A percentile compares a stretch with the other conserved stretches of the same genome.
Conservation (phyloP, 768 basidiomycete genomes). For the Macrocybe gigantea region DNA sequence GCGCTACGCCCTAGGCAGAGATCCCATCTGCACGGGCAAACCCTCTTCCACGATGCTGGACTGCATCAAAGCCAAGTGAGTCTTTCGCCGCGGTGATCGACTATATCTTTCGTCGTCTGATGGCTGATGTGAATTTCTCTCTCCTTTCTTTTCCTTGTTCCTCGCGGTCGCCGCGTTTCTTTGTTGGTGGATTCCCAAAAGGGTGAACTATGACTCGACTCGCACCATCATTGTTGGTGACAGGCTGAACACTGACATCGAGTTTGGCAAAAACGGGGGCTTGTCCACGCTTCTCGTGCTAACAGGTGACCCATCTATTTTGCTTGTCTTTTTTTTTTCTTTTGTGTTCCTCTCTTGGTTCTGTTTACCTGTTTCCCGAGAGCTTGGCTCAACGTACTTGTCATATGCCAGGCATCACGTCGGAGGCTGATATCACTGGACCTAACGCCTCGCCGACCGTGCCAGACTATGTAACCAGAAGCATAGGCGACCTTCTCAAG, state of each 20-base stretch:
- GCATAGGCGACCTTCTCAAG: slow-evolving; percentile 74
- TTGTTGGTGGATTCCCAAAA: slow-evolving; percentile 24
- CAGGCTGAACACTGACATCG: slow-evolving; percentile 91
- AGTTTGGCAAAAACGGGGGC: slow-evolving; percentile 86
- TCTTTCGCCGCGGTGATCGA: slow-evolving; percentile 4
- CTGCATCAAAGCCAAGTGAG: slow-evolving; percentile 70
- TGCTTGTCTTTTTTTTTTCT: neutral
- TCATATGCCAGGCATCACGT: slow-evolving; percentile 60
- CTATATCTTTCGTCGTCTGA: neutral
- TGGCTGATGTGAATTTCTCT: neutral
- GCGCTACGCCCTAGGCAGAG: slow-evolving; percentile 59
- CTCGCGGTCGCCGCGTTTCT: no score
- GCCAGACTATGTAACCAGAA: slow-evolving; percentile 76
- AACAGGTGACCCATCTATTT: slow-evolving; percentile 52
- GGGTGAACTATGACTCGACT: slow-evolving; percentile 80
- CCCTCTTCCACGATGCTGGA: slow-evolving; percentile 91
- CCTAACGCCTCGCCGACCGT: slow-evolving; percentile 64
- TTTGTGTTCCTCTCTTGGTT: neutral
- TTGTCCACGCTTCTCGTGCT: slow-evolving; percentile 86
- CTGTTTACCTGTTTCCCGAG: neutral
- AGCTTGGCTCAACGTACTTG: neutral
- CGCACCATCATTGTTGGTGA: slow-evolving; percentile 96
- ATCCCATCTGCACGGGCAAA: slow-evolving; percentile 83
- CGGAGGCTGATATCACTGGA: slow-evolving; percentile 66
- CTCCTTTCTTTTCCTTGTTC: neutral